Conservation (phyloP, 345 rosid genomes). For the Salix dunnii region DNA sequence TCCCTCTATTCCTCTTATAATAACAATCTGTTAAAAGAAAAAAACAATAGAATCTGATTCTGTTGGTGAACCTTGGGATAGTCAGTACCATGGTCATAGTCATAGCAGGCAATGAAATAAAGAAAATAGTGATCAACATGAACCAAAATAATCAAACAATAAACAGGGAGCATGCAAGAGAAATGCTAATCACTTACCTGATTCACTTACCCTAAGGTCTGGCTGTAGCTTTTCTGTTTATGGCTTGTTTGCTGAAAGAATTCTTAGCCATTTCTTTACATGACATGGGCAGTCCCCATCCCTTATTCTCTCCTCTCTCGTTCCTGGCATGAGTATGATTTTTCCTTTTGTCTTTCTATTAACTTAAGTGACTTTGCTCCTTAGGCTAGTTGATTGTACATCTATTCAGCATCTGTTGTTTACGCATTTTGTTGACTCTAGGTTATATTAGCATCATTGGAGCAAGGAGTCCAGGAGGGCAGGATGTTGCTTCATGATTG, state of each 20-base stretch:
- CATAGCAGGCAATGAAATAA: background rate
- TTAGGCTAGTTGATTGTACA: background rate
- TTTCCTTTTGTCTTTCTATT: background rate
- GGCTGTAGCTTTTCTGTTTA: background rate
- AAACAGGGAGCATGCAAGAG: background rate
- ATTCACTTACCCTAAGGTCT: background rate
- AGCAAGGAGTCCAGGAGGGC: conserved; percentile 91
- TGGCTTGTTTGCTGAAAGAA: background rate
- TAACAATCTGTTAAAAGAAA: background rate
- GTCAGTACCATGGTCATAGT: background rate
- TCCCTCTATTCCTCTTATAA: background rate
- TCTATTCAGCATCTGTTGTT: background rate
- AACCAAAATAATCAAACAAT: conserved; percentile 1
- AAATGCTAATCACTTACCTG: background rate
- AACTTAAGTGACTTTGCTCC: background rate
- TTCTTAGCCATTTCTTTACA: background rate
- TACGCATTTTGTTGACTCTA: conserved; percentile 15
- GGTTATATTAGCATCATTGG: conserved; percentile 88
- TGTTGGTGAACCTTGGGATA: background rate
- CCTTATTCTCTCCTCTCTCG: background rate
- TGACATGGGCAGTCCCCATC: background rate
- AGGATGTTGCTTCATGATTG: conserved; percentile 92
- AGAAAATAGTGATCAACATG: background rate
- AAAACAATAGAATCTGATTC: background rate
- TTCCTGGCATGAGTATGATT: background rate